Evolutionary conservation across 1,284 basidiomycete genomes (phyloP), one percentile per base, ranked within the genome.

Genomic region (Stereum hirsutum): DNA sequence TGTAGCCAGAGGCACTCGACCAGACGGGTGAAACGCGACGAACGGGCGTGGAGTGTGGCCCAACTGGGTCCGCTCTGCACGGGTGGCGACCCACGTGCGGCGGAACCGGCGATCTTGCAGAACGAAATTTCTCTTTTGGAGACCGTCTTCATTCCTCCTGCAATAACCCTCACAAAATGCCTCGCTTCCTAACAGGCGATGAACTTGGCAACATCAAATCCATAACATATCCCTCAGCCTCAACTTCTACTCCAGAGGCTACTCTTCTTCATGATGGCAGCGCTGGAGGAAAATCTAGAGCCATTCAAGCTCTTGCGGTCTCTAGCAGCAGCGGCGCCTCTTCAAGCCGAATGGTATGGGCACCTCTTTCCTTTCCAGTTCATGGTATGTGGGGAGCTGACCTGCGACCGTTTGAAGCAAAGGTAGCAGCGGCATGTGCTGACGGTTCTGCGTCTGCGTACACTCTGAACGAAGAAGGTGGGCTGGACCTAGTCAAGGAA

Each of bases 121-220:
- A n/a, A n/a, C n/a, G n/a, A n/a, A n/a, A n/a, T n/a, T n/a, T n/a
- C n/a, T n/a, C n/a, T n/a, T n/a, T n/a, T n/a, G n/a, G n/a, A n/a
- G n/a, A n/a, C n/a, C n/a, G n/a, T n/a, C n/a, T n/a, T n/a, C n/a
- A n/a, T n/a, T n/a, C n/a, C n/a, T n/a, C n/a, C n/a, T n/a, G n/a
- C n/a, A n/a, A n/a, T n/a, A n/a, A n/a, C n/a, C 4, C 42, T 21
- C 27, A 39, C 43, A 52, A 47, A 44, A 85, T 86, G 83, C 62
- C 73, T 57, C 69, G 69, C 46, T 87, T 86, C 60, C 61, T 85
- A 36, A 58, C 74, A 42, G 84, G 83, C 47, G 86, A 89, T 59
- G 78, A 84, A 50, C 74, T 84, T 20, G 86, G 86, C 20, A 74
- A 72, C 44, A 69, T 89, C 46, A 87, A 86, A 59, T 58, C 72